Conservation (phyloP, 495 filamentous ascomycete genomes). For the Xylaria palmicola region DNA sequence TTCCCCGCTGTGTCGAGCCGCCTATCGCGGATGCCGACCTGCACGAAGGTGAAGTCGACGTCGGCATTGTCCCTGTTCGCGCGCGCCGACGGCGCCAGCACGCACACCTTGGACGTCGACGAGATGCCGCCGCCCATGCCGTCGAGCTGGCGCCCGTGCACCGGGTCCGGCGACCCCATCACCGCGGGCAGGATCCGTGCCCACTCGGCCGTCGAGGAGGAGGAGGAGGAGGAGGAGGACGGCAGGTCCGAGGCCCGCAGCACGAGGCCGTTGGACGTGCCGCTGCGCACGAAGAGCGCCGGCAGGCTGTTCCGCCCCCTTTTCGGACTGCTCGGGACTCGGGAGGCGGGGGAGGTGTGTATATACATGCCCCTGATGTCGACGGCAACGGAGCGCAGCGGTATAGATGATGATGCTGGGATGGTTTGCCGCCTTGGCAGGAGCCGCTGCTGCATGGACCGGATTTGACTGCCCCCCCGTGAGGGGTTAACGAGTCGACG, state of each 20-base stretch:
- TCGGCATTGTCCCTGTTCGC: constrained; percentile 55
- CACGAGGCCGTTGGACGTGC: constrained; percentile 68
- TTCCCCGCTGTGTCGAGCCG: constrained; percentile 66
- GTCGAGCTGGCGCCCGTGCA: constrained; percentile 65
- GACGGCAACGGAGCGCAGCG: too few species aligned
- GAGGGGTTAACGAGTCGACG: neutral
- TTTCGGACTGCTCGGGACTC: too few species aligned
- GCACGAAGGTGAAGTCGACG: constrained; percentile 72
- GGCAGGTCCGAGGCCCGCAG: constrained; percentile 55
- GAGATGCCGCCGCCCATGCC: constrained; percentile 71
- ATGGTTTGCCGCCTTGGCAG: too few species aligned
- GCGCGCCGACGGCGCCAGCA: constrained; percentile 51
- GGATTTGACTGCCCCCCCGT: too few species aligned
- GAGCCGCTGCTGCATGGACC: too few species aligned
- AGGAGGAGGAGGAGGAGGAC: constrained; percentile 1
- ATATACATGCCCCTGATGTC: too few species aligned
- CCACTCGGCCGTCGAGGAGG: constrained; percentile 39
- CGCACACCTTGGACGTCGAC: constrained; percentile 68
- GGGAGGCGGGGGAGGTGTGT: too few species aligned
- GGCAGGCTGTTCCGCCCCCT: constrained; percentile 39
- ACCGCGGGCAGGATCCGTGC: constrained; percentile 55
- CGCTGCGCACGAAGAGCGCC: constrained; percentile 70
- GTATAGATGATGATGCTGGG: too few species aligned
- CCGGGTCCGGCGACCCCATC: constrained; percentile 66
- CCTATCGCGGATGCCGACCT: constrained; percentile 59